Conservation (phyloP, 2,329 filamentous ascomycete genomes). For the Claviceps sorghi region DNA sequence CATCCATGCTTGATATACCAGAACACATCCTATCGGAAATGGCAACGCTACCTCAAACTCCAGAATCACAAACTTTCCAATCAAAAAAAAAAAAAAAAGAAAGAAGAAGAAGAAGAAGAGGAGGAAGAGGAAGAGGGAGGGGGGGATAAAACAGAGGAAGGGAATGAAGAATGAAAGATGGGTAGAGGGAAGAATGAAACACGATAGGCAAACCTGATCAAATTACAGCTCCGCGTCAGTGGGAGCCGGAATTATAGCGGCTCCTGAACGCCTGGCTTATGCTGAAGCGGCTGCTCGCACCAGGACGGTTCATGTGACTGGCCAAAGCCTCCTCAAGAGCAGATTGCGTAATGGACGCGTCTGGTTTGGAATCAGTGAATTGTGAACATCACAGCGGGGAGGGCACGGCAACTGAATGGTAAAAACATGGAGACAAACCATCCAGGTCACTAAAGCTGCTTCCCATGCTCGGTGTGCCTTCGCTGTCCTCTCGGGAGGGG, state of each 20-base stretch:
- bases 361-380: conserved; percentile 23
- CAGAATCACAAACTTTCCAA: neutral
- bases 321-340: conserved; percentile 66
- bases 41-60: neutral
- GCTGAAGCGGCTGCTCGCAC: conserved; percentile 38
- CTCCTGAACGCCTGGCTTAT: conserved; percentile 54
- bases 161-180: neutral
- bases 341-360: conserved; percentile 67
- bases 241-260: conserved; percentile 34
- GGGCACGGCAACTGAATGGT: too few relatives aligned
- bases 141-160: too few relatives aligned
- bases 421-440: conserved; percentile 29
- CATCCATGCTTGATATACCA: neutral
- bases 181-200: too few relatives aligned
- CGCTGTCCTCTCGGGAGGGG: conserved; percentile 49
- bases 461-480: conserved; percentile 65
- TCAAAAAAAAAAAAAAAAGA: too few relatives aligned
- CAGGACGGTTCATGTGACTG: conserved; percentile 29
- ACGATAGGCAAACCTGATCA: neutral
- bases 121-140: too few relatives aligned
- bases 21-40: neutral
- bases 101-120: too few relatives aligned
- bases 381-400: too few relatives aligned
- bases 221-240: conserved; percentile 9
- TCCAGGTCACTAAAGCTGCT: conserved; percentile 80